Evolutionary conservation across 2,329 filamentous ascomycete genomes (phyloP), one percentile per base, ranked within the genome.

Genomic region (Stachybotrys chartarum): DNA sequence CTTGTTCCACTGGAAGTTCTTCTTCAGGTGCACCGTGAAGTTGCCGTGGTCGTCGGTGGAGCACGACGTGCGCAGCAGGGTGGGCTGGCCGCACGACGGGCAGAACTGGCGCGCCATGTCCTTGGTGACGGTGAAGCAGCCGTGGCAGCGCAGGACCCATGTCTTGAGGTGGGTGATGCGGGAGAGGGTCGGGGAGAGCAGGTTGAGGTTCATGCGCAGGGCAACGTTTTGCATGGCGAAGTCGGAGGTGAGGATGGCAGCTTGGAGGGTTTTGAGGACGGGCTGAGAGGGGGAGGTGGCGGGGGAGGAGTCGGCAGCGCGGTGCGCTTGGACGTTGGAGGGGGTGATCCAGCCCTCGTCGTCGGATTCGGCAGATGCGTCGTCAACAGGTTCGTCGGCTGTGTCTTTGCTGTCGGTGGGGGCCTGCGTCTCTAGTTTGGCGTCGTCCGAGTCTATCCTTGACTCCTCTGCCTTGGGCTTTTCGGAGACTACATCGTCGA

Each of bases 191-290:
- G 90, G 82, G 0, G 92, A 91, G 56, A 97, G 81, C 11, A 97
- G 83, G 68, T 94, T 90, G 54, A 99, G 83, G 74, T 97, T 96
- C 78, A 97, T 95, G 63, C 95, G 90, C 5, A 99, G 81, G 2
- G 94, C 83, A 7, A 97, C 91, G 69, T 97, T 97, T 75, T 97
- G 93, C 90, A 99, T 96, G 55, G 94, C 93, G 73, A 90, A 97
- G 76, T 99, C 94, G 55, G 88, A 91, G 1, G 94, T 97, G 67
- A 97, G 87, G 49, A 93, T 86, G n/a, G 91, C 93, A 16, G 90
- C 90, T 71, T 95, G 87, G 63, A 97, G 87, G 12, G 83, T 84
- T 58, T 82, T 82, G 42, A 82, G 78, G 54, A 83, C 78, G 1
- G 79, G 69, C 57, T 77, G 70, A 51, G 78, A 72, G 46, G 78